These are phyloP conservation scores for Carex parvula DNA, from an alignment of 176 grass and related monocot genomes.

Conservation along the genomic window DNA sequence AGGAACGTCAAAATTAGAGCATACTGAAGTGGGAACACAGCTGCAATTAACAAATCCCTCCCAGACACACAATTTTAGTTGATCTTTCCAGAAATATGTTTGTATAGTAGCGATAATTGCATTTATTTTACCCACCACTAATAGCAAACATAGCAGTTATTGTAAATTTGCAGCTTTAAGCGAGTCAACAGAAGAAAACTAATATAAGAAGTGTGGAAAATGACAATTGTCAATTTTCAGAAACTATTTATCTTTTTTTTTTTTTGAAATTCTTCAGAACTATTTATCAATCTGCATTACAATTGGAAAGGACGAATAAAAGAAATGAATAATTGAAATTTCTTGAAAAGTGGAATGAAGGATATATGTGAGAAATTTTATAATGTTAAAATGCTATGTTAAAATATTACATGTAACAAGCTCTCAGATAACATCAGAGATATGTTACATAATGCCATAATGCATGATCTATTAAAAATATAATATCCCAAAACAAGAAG, in stretches of 20 bases:
- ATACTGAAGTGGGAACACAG: not conserved
- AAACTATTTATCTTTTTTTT: not conserved
- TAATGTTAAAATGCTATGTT: not conserved
- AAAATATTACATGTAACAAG: not conserved
- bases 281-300: not conserved
- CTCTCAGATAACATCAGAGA: not conserved
- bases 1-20: not conserved
- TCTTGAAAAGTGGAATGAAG: not conserved
- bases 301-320: not conserved
- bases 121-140: not conserved
- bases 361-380: not conserved
- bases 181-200: not conserved
- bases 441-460: no score
- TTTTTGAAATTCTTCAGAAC: no score
- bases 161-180: not conserved
- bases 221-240: not conserved
- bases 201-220: not conserved
- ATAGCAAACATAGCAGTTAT: constrained; percentile 10
- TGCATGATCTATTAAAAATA: not conserved
- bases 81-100: not conserved
- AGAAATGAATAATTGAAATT: not conserved
- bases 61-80: not conserved
- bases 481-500: not conserved
- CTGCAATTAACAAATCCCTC: not conserved
- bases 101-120: not conserved